These are phyloP conservation scores for Persicaria tinctoria DNA, from an alignment of 148 eudicot genomes.

Conservation along the genomic window DNA sequence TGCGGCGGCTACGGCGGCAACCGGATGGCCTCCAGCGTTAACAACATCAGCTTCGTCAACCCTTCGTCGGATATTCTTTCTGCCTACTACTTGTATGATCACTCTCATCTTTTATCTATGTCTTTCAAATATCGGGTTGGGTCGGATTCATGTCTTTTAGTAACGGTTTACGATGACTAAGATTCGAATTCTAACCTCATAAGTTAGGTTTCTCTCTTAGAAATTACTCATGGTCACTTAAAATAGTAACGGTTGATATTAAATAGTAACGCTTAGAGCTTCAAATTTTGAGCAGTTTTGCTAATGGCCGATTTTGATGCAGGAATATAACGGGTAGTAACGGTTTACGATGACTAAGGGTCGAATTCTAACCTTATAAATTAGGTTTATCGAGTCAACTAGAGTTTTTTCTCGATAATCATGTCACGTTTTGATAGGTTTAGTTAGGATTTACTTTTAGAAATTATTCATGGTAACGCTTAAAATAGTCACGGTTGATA, in stretches of 20 bases:
- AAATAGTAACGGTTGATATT: background rate
- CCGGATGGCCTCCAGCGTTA: slow-evolving; percentile 1
- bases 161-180: no score
- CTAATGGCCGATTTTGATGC: background rate
- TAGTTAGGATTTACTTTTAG: no score
- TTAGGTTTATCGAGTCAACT: no score
- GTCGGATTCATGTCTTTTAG: no score
- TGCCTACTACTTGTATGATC: slow-evolving; percentile 13
- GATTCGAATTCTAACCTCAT: no score
- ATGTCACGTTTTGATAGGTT: no score
- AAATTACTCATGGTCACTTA: background rate
- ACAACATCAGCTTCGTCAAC: slow-evolving; percentile 11
- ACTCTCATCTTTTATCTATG: background rate
- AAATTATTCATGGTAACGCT: no score
- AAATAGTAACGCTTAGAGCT: background rate
- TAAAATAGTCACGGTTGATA: background rate
- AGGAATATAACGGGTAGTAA: background rate
- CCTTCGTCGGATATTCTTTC: slow-evolving; percentile 4
- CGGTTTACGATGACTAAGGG: no score
- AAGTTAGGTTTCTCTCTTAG: no score
- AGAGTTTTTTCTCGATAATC: no score
- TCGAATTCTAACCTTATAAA: no score
- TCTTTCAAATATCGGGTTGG: no score
- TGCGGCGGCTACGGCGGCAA: background rate
- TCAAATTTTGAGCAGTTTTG: background rate